phyloP scores from a whole-genome alignment of 1,139 yeast genomes.

The Pichia inconspicua region DNA sequence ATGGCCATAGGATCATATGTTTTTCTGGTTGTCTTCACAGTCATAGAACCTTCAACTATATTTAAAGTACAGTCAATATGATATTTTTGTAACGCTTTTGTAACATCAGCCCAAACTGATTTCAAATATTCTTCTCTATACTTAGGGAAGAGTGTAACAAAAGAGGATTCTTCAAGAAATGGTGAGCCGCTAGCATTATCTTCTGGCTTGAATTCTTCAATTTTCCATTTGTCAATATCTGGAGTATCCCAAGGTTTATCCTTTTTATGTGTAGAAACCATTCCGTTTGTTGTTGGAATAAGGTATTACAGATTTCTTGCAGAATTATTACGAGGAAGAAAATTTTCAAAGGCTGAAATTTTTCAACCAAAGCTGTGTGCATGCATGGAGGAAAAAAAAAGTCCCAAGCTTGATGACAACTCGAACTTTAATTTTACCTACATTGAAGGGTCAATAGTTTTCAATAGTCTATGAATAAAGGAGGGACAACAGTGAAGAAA shows the following conservation, averaged over 20 bases:
- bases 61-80: conserved; percentile 77
- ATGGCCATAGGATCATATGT: conserved; percentile 94
- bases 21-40: conserved; percentile 90
- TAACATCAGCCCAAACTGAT: conserved; percentile 90
- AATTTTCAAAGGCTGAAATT: background rate
- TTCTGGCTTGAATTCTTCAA: conserved; percentile 83
- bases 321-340: background rate
- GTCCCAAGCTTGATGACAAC: too few relatives aligned
- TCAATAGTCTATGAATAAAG: background rate
- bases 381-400: too few relatives aligned
- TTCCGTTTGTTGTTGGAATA: conserved; percentile 22
- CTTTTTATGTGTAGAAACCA: conserved; percentile 89
- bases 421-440: too few relatives aligned
- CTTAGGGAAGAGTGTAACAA: conserved; percentile 92
- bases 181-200: conserved; percentile 81
- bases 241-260: conserved; percentile 99
- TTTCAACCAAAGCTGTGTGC: background rate
- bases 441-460: too few relatives aligned
- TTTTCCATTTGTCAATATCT: conserved; percentile 89
- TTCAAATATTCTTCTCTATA: conserved; percentile 88
- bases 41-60: conserved; percentile 95
- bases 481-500: background rate
- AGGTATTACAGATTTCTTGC: background rate
- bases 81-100: conserved; percentile 64
- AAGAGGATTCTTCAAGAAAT: conserved; percentile 89